phyloP scores from a whole-genome alignment of 495 filamentous ascomycete species.

The Aspergillus conjunctus region DNA sequence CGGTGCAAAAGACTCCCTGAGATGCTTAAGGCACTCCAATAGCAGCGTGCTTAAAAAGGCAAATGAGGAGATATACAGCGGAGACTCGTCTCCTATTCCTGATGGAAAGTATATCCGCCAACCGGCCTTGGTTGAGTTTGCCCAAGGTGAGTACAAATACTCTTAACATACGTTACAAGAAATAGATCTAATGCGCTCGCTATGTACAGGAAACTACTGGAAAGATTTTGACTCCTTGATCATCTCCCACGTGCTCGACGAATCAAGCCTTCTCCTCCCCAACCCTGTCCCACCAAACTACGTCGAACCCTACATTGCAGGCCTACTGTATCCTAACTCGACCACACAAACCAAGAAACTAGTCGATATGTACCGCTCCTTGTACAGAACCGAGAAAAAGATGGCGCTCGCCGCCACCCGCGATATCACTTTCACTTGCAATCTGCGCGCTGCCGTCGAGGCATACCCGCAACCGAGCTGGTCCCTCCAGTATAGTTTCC shows the following conservation, averaged over 20 bases:
- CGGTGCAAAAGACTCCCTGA: constrained; percentile 27
- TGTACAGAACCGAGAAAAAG: neutral
- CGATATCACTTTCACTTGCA: constrained; percentile 10
- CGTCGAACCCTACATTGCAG: neutral
- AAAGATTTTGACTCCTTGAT: constrained; percentile 40
- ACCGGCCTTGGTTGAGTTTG: constrained; percentile 45
- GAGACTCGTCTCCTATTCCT: constrained; percentile 48
- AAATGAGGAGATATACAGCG: constrained; percentile 23
- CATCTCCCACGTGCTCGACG: constrained; percentile 44
- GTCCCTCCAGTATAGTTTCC: constrained; percentile 8
- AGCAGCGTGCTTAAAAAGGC: constrained; percentile 28
- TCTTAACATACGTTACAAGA: neutral
- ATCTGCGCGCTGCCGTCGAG: neutral
- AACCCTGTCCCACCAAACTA: neutral
- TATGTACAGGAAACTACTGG: constrained; percentile 37
- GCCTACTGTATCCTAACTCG: neutral
- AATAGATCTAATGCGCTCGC: neutral
- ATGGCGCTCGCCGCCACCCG: neutral
- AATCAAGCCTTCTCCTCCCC: constrained; percentile 36
- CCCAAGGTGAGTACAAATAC: constrained; percentile 28
- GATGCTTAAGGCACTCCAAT: constrained; percentile 43
- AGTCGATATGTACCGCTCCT: neutral
- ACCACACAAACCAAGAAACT: neutral
- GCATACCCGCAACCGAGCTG: neutral
- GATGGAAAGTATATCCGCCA: constrained; percentile 50